Percentiles rank a stretch among this genome's conserved stretches.
phyloP scores from a whole-genome alignment of 2,329 filamentous ascomycete species.

The Cadophora gregata region DNA sequence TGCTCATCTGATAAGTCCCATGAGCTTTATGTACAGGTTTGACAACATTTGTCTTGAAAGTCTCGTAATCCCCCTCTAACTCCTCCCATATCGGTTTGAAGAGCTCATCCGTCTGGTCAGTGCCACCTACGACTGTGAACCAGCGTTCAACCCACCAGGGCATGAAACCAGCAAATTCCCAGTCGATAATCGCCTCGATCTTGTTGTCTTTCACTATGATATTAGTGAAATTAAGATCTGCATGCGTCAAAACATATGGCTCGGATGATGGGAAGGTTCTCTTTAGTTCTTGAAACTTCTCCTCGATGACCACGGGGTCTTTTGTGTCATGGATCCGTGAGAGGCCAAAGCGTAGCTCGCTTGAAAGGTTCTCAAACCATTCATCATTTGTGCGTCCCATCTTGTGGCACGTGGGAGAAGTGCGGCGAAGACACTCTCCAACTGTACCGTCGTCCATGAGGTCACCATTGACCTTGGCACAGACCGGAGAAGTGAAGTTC shows the following conservation, averaged over 20 bases:
- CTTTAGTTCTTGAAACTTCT: background rate
- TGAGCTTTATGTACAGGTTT: background rate
- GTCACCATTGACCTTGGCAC: background rate
- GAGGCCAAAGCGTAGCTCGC: background rate
- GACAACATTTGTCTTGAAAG: background rate
- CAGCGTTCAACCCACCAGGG: background rate
- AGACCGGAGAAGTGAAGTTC: background rate
- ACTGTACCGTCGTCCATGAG: background rate
- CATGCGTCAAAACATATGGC: background rate
- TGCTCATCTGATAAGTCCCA: background rate
- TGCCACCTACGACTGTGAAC: background rate
- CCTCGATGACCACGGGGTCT: background rate
- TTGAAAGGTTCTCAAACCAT: background rate
- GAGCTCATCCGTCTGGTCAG: background rate
- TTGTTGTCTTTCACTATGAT: background rate
- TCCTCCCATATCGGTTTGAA: background rate
- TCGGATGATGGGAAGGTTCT: background rate
- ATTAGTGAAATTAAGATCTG: background rate
- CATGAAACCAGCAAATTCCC: background rate
- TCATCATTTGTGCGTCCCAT: background rate
- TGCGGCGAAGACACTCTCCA: background rate
- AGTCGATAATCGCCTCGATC: background rate
- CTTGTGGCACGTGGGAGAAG: background rate
- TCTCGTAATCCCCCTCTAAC: background rate
- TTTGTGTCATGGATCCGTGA: background rate